Conservation (phyloP, 1,139 yeast species). For the Kurtzmaniella quercitrusa region DNA sequence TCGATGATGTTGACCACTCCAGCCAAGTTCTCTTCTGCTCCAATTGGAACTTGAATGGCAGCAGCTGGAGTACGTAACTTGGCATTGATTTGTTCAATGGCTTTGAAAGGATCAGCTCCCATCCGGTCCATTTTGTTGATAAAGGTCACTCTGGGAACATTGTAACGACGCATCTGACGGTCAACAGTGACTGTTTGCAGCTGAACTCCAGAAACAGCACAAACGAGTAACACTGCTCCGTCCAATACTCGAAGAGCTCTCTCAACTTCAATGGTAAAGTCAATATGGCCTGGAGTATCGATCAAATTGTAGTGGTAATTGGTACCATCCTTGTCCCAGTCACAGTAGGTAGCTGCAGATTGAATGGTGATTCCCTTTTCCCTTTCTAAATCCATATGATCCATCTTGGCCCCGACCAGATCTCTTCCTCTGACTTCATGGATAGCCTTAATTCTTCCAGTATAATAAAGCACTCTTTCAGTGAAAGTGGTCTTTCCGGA, state of each 20-base stretch:
- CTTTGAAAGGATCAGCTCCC: constrained; percentile 97
- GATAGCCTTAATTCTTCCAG: constrained; percentile 95
- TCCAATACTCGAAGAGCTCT: constrained; percentile 94
- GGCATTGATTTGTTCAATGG: constrained; percentile 82
- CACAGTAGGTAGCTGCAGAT: constrained; percentile 97
- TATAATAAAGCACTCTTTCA: constrained; percentile 91
- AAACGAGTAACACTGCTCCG: constrained; percentile 96
- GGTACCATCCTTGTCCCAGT: constrained; percentile 75
- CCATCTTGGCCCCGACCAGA: constrained; percentile 97
- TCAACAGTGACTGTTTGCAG: constrained; percentile 98
- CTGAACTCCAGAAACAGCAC: constrained; percentile 98
- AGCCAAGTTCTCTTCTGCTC: constrained; percentile 75
- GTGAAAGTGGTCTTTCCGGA: constrained; percentile 88
- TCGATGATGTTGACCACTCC: constrained; percentile 93
- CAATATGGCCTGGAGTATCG: constrained; percentile 98
- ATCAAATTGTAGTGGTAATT: constrained; percentile 87
- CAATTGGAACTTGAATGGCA: constrained; percentile 96
- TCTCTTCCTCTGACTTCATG: constrained; percentile 98
- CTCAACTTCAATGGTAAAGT: constrained; percentile 97
- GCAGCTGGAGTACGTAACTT: constrained; percentile 95
- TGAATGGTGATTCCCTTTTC: constrained; percentile 97
- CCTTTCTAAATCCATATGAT: constrained; percentile 89
- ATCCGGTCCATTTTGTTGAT: constrained; percentile 98
- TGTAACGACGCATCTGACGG: constrained; percentile 97
- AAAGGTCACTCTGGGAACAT: constrained; percentile 93